Conservation (phyloP, 768 basidiomycete species). For the Trametes sanguinea region DNA sequence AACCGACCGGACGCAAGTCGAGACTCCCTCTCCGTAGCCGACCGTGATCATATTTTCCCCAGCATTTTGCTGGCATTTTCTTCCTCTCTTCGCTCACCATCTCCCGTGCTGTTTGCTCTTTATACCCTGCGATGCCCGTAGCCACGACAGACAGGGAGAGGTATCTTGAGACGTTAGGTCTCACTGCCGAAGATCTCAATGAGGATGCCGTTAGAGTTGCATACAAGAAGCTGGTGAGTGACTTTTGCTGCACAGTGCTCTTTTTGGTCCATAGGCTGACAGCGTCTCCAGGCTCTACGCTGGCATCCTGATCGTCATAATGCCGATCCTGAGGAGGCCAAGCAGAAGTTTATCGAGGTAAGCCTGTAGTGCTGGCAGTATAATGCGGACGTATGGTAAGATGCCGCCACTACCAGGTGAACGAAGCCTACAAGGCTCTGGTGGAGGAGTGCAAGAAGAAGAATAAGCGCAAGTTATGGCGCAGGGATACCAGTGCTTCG, state of each 20-base stretch:
- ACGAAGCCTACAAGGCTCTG: constrained; percentile 56
- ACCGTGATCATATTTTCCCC: background rate
- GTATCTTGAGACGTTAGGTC: constrained; percentile 47
- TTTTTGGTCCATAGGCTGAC: constrained; percentile 21
- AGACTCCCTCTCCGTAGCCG: constrained; percentile 9
- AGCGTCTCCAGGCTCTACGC: constrained; percentile 48
- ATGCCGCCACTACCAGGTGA: constrained; percentile 40
- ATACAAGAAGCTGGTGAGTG: constrained; percentile 61
- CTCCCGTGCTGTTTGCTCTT: constrained; percentile 2
- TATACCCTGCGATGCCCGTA: constrained; percentile 27
- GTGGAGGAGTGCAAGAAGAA: constrained; percentile 39
- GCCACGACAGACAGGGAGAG: constrained; percentile 27
- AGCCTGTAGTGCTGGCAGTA: constrained; percentile 13
- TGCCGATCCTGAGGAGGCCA: constrained; percentile 51
- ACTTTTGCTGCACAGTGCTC: constrained; percentile 25
- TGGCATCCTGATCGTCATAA: constrained; percentile 71
- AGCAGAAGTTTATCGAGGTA: constrained; percentile 62
- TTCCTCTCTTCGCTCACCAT: background rate
- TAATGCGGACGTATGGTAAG: background rate
- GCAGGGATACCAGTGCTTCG: background rate
- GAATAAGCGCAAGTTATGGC: constrained; percentile 11
- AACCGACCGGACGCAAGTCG: constrained; percentile 20
- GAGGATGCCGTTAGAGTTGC: constrained; percentile 57
- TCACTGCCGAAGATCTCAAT: constrained; percentile 45
- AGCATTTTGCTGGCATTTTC: constrained; percentile 8